Evolutionary conservation across 106 monocot genomes (phyloP).

Genomic region (Dioscorea zingiberensis): DNA sequence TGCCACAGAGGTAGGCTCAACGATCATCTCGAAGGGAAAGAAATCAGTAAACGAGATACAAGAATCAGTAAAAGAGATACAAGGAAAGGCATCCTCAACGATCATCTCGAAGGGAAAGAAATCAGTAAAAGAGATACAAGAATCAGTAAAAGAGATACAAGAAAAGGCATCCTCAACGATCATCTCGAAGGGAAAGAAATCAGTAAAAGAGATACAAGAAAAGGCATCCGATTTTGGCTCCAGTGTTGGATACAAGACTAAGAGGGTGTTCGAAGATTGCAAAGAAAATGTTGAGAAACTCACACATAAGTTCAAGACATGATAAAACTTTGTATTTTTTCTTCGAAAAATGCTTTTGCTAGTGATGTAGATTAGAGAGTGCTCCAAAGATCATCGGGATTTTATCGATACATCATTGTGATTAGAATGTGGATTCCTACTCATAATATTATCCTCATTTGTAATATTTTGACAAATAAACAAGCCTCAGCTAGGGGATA

Average conservation of each 20-base stretch:
- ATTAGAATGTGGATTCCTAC: too few relatives aligned
- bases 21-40: constrained; percentile 22
- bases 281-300: constrained; percentile 49
- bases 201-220: constrained; percentile 27
- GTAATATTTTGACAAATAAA: too few relatives aligned
- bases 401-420: too few relatives aligned
- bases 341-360: too few relatives aligned
- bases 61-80: constrained; percentile 24
- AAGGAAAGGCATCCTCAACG: constrained; percentile 27
- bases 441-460: too few relatives aligned
- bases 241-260: constrained; percentile 39
- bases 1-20: constrained; percentile 9
- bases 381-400: too few relatives aligned
- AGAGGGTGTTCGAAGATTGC: constrained; percentile 60
- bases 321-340: background rate
- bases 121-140: constrained; percentile 26
- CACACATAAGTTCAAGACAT: constrained; percentile 61
- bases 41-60: constrained; percentile 27
- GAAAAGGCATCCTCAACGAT: constrained; percentile 28
- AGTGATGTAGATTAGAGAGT: too few relatives aligned
- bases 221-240: constrained; percentile 30
- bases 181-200: constrained; percentile 25
- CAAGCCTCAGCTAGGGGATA: too few relatives aligned
- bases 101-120: too few relatives aligned
- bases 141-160: constrained; percentile 25